These are phyloP conservation scores for Sequoia sempervirens DNA, from an alignment of 75 land plant species.

Conservation along the genomic window DNA sequence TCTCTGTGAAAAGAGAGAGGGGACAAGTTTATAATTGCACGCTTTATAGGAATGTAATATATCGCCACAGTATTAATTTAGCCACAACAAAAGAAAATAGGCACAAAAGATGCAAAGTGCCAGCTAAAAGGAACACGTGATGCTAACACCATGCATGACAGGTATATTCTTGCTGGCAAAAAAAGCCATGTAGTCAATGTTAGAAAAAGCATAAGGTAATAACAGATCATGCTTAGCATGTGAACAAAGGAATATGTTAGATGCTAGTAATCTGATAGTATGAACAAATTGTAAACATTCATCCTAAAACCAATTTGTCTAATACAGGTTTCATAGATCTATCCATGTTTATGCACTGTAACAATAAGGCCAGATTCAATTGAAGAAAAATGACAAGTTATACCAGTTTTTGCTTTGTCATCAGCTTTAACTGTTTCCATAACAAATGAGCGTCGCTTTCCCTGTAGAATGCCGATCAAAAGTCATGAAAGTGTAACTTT, in stretches of 20 bases:
- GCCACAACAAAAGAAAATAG: background rate
- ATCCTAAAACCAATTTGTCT: background rate
- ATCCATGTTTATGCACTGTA: background rate
- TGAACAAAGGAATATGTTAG: background rate
- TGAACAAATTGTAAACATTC: background rate
- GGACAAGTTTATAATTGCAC: background rate
- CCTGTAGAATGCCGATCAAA: slow-evolving; percentile 39
- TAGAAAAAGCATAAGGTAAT: background rate
- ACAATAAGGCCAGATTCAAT: background rate
- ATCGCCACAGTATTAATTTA: background rate
- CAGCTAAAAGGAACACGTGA: background rate
- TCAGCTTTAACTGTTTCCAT: slow-evolving; percentile 99
- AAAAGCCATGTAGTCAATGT: background rate
- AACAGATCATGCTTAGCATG: background rate
- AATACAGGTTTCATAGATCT: background rate
- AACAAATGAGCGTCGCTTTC: slow-evolving; percentile 78
- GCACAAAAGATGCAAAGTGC: background rate
- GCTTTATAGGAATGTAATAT: too few species aligned
- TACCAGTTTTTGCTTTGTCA: slow-evolving; percentile 91
- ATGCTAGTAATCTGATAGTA: background rate
- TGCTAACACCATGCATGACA: background rate
- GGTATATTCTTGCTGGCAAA: background rate
- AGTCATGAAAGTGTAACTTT: background rate
- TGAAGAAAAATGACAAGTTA: background rate
- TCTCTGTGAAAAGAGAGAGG: slow-evolving; percentile 36